Percentiles rank a stretch among this genome's conserved stretches.
Conservation (phyloP, 495 filamentous ascomycete genomes). For the Margaritispora aquatica region DNA sequence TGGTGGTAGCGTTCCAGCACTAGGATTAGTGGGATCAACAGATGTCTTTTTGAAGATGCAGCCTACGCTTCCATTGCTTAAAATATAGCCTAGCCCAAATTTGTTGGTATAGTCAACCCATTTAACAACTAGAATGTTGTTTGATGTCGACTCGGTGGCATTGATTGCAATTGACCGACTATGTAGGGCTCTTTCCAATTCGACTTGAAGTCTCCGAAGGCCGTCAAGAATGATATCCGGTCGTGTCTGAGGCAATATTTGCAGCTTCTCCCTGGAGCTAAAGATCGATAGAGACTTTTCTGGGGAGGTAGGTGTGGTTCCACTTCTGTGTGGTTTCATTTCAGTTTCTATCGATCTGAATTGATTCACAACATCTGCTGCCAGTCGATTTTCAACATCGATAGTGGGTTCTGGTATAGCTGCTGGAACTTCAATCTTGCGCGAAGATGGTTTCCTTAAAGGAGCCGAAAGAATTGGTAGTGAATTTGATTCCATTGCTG, state of each 20-base stretch:
- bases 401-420: conserved; percentile 2
- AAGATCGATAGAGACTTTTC: conserved; percentile 32
- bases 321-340: conserved; percentile 2
- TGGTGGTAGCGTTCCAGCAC: conserved; percentile 44
- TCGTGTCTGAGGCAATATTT: conserved; percentile 39
- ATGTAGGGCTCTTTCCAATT: conserved; percentile 52
- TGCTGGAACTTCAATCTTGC: conserved; percentile 8
- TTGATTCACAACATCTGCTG: conserved; percentile 19
- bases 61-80: conserved; percentile 78
- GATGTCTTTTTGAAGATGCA: conserved; percentile 62
- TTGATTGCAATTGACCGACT: conserved; percentile 43
- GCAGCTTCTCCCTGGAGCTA: conserved; percentile 40
- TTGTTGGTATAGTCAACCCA: conserved; percentile 96
- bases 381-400: conserved; percentile 20
- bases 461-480: neutral
- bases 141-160: conserved; percentile 30
- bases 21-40: conserved; percentile 37
- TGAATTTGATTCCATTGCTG: neutral
- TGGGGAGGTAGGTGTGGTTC: conserved; percentile 4
- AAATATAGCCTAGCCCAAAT: conserved; percentile 78
- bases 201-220: conserved; percentile 40
- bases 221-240: conserved; percentile 47
- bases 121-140: conserved; percentile 63
- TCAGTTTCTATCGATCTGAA: conserved; percentile 9
- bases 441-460: conserved; percentile 11